Base-by-base conservation (phyloP, 352 stramenopile species). In the Aphanomyces cochlioides region DNA sequence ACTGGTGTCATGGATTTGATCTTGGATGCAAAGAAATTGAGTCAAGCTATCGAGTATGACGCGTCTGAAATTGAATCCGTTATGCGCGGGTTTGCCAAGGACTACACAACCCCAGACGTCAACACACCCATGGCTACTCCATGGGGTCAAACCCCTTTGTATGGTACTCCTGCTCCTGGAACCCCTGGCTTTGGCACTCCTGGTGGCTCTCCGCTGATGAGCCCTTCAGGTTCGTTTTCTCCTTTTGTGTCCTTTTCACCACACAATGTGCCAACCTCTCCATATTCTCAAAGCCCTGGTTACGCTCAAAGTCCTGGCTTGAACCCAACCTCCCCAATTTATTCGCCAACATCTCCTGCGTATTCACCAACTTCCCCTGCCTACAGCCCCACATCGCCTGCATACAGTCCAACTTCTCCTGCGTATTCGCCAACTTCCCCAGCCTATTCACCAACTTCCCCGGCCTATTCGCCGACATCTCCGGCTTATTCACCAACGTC, bases 1-100 rank as follows among this genome's bases (percentile, higher is more conserved):
- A 99, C 97, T 12, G 97, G 97, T 72, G 83, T 98, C 28, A 98
- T 99, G 84, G 97, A 99, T 66, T 79, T 99, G 40, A 87, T 99
- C 59, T 84, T 99, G 43, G 97, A 99, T 73, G 96, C 98, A 47
- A 94, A 98, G 75, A 99, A 99, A 78, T 88, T 99, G 13, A 88
- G 92, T 61, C 92, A 99, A 70, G 98, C 97, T 41, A 97, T 99
- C 58, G 97, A 99, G 74, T 93, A 98, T 70, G 95, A 98, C 74
- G 88, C 92, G 5, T 91, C 85, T 2, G 93, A 98, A 77, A 96
- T 97, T 65, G 85, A 94, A 73, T 85, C 88, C 67, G 88, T 95
- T 47, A 96, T 98, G 84, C 83, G 84, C 56, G 89, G 80, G 19
- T 83, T 97, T 58, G 90, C 97, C 69, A 96, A 98, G 71, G 81